phyloP scores from a whole-genome alignment of 75 land plant species.

The Chamaecyparis obtusa region DNA sequence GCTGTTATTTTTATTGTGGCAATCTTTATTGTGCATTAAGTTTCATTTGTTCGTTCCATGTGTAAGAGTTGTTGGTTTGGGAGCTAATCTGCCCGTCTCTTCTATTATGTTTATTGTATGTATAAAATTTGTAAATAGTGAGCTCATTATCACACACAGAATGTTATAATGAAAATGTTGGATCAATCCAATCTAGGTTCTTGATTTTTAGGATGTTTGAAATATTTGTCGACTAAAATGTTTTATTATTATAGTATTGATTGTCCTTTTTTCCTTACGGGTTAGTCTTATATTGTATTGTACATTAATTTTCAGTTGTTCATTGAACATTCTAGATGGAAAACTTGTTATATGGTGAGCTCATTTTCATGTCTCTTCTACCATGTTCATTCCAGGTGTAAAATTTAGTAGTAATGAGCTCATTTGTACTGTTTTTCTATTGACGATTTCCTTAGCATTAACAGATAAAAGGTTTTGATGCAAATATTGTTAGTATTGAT shows the following conservation, averaged over 20 bases:
- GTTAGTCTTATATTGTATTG: neutral
- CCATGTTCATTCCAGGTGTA: too few species aligned
- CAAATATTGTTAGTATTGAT: neutral
- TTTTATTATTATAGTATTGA: neutral
- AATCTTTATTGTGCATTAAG: neutral
- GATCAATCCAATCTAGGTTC: slow-evolving; percentile 40
- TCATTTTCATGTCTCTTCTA: neutral
- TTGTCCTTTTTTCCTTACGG: neutral
- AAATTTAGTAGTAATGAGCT: too few species aligned
- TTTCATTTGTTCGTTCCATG: neutral
- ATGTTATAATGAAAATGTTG: neutral
- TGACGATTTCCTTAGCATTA: neutral
- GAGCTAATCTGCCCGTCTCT: neutral
- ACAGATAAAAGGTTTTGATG: neutral
- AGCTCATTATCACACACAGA: neutral
- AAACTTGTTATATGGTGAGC: neutral
- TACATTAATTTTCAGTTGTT: neutral
- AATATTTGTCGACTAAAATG: neutral
- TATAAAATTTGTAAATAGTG: too few species aligned
- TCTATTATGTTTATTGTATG: neutral
- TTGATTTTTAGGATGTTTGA: neutral
- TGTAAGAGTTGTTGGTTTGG: neutral
- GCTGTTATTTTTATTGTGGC: neutral
- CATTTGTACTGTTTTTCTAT: neutral
- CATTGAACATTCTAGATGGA: neutral